Percentiles rank a stretch among this genome's conserved stretches.
phyloP scores from a whole-genome alignment of 768 basidiomycete genomes.

The Trametes cingulata region DNA sequence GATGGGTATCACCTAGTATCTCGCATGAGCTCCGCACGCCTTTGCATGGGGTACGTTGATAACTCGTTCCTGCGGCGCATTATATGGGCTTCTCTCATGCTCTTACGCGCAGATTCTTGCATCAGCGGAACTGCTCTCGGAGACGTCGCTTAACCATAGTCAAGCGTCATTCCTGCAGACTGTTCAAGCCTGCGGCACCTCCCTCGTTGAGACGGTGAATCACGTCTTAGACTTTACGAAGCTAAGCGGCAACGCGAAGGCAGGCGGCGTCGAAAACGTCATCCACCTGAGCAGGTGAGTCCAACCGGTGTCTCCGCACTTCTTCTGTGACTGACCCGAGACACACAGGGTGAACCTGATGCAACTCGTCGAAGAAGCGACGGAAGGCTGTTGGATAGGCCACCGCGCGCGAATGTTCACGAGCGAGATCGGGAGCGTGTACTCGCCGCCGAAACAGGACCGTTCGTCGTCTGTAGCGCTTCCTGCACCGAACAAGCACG shows the following conservation, averaged over 20 bases:
- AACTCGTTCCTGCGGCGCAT: neutral
- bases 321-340: neutral
- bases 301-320: neutral
- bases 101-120: conserved; percentile 68
- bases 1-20: conserved; percentile 51
- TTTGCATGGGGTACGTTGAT: conserved; percentile 71
- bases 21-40: conserved; percentile 92
- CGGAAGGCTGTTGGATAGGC: conserved; percentile 95
- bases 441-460: conserved; percentile 75
- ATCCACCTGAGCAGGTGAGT: conserved; percentile 67
- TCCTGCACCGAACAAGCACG: conserved; percentile 43
- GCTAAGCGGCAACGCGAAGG: conserved; percentile 81
- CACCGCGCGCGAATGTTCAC: conserved; percentile 77
- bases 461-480: conserved; percentile 40
- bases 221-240: conserved; percentile 97
- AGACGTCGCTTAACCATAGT: conserved; percentile 77
- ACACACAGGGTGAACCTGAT: conserved; percentile 63
- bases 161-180: conserved; percentile 90
- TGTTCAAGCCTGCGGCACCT: conserved; percentile 93
- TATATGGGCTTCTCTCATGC: neutral
- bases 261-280: conserved; percentile 75
- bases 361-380: conserved; percentile 83
- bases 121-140: conserved; percentile 86
- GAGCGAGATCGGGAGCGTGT: conserved; percentile 87
- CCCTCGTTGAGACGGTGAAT: conserved; percentile 93